Base-by-base conservation (phyloP, 1,139 yeast species). In the Debaryomyces singareniensis region DNA sequence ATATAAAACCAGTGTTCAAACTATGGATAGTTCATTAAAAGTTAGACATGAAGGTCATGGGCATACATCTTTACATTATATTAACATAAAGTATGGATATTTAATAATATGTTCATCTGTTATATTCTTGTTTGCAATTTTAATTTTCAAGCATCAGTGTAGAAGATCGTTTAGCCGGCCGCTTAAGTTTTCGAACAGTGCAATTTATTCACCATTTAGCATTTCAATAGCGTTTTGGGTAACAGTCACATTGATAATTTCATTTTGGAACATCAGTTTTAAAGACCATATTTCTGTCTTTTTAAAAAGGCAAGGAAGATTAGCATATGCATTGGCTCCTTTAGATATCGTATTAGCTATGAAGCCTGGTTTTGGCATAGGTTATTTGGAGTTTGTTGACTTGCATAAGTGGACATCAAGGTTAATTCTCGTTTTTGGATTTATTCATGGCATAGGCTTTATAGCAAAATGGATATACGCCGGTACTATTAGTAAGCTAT, bases 401-500 rank as follows among this genome's bases (percentile, higher is more conserved):
- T 46, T 83, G 10, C 96, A 87, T 54, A 85, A 84, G 50, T 85
- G 95, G 95, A 51, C 82, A 1, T 78, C 93, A 2, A 59, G 96
- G 38, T 37, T 79, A 2, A 71, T 81, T 4, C 63, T 82, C 0
- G 40, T 68, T 0, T 55, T 74, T 25, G 72, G 75, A 0, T 28
- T 67, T 0, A 28, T 72, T 7, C 97, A 87, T 46, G 67, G 81
- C 0, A 35, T 65, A 18, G 78, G 76, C n/a, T 84, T 61, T 53
- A 33, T 68, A 3, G 47, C 51, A 15, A 60, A 59, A 38, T 80
- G 81, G 78, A 41, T 48, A 16, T 28, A 39, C n/a, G 55, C 49
- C 10, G 61, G 61, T 2, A 42, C 55, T 1, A 30, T 70, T 1
- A 26, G 6, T 7, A 77, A 78, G 40, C 39, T 71, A 5, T 55